A percentile compares a stretch with the other conserved stretches of the same genome.
Evolutionary conservation across 1,284 basidiomycete species (phyloP).

Genomic region (Rhizoctonia solani): DNA sequence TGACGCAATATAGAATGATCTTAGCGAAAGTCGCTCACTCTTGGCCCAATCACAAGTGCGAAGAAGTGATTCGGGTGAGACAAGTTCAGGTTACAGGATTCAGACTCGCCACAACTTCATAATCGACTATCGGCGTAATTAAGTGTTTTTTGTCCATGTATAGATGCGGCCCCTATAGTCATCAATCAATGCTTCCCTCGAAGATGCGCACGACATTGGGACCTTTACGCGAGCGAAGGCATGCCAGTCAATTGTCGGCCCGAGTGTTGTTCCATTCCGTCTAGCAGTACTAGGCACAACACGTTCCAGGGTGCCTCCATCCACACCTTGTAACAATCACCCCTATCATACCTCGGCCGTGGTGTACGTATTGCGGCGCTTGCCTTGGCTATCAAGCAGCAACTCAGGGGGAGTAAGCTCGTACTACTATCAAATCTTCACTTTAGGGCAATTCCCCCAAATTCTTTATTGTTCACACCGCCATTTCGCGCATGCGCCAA

Average conservation of each 20-base stretch:
- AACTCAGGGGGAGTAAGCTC: constrained; percentile 8
- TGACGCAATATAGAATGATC: constrained; percentile 3
- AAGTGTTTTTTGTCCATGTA: constrained; percentile 12
- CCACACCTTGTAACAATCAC: neutral
- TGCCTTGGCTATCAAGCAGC: neutral
- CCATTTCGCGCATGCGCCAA: neutral
- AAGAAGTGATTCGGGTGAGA: neutral
- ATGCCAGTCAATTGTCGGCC: neutral
- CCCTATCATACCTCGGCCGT: neutral
- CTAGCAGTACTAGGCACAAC: neutral
- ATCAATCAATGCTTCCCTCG: neutral
- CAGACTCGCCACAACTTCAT: neutral
- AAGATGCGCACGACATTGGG: neutral
- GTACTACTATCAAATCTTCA: too few relatives aligned
- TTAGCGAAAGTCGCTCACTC: constrained; percentile 20
- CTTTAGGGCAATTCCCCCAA: neutral
- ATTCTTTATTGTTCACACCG: neutral
- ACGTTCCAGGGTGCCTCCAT: constrained; percentile 25
- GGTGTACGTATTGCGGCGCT: neutral
- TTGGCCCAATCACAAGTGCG: neutral
- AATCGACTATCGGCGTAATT: constrained; percentile 16
- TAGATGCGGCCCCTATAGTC: constrained; percentile 10
- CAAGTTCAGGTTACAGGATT: neutral
- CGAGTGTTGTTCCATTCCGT: neutral
- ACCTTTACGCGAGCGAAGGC: neutral